phyloP scores from a whole-genome alignment of 1,139 yeast genomes.

The Debaryomyces coudertii region DNA sequence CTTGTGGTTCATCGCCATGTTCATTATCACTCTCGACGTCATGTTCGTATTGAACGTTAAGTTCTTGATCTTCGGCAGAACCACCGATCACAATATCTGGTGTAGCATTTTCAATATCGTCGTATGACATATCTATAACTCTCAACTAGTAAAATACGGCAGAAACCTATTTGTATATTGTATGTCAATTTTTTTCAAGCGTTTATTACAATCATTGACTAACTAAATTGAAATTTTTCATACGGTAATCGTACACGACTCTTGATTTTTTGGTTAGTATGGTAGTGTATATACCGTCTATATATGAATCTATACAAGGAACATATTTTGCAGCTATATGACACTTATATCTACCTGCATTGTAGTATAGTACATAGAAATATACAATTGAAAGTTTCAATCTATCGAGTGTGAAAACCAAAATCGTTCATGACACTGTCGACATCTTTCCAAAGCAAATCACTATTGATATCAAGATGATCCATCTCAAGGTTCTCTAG shows the following conservation, averaged over 20 bases:
- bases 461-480: slow-evolving; percentile 50
- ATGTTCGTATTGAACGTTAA: slow-evolving; percentile 45
- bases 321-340: not conserved
- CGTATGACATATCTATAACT: slow-evolving; percentile 44
- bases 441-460: slow-evolving; percentile 84
- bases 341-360: not conserved
- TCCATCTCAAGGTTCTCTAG: slow-evolving; percentile 38
- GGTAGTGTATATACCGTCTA: not conserved
- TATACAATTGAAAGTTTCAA: not conserved
- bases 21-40: slow-evolving; percentile 54
- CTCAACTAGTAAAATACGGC: slow-evolving; percentile 12
- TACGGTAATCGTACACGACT: slow-evolving; percentile 5
- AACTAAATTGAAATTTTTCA: slow-evolving; percentile 8
- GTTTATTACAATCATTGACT: slow-evolving; percentile 2
- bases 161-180: slow-evolving; percentile 4
- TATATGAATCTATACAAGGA: not conserved
- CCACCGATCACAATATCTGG: slow-evolving; percentile 89
- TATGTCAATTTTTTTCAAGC: slow-evolving; percentile 4
- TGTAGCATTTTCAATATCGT: slow-evolving; percentile 80
- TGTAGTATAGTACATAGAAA: slow-evolving; percentile 2
- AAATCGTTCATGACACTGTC: slow-evolving; percentile 92
- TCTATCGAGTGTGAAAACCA: slow-evolving; percentile 64
- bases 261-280: not conserved
- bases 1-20: slow-evolving; percentile 49
- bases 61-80: slow-evolving; percentile 47